These are phyloP conservation scores for Anthoceros angustus DNA, from an alignment of 225 moss, liverwort and hornwort species.

Conservation along the genomic window DNA sequence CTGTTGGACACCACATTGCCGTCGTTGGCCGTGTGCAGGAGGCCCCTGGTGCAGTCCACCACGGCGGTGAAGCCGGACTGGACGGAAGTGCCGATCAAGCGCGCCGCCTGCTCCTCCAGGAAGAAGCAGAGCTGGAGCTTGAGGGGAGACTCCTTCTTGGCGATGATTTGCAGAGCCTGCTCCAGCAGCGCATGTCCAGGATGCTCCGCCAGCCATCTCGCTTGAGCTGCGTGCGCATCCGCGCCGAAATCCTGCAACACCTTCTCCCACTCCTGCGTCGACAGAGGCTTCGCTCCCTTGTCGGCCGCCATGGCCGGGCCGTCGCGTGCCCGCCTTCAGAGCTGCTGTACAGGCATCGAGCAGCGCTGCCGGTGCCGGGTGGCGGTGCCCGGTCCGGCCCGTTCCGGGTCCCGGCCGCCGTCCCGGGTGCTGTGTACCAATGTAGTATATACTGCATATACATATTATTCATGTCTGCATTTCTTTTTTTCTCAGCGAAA, in stretches of 20 bases:
- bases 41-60: constrained; percentile 40
- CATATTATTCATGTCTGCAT: too few relatives aligned
- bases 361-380: too few relatives aligned
- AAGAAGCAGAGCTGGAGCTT: constrained; percentile 53
- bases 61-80: constrained; percentile 43
- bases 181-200: constrained; percentile 79
- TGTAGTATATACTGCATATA: too few relatives aligned
- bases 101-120: constrained; percentile 66
- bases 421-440: too few relatives aligned
- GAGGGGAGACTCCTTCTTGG: constrained; percentile 56
- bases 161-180: constrained; percentile 57
- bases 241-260: constrained; percentile 62
- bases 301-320: too few relatives aligned
- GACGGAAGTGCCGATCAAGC: constrained; percentile 47
- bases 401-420: too few relatives aligned
- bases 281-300: constrained; percentile 65
- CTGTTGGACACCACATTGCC: constrained; percentile 29
- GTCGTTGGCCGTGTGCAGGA: constrained; percentile 46
- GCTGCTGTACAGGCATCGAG: too few relatives aligned
- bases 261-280: constrained; percentile 83
- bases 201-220: constrained; percentile 68
- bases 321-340: too few relatives aligned
- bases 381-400: too few relatives aligned
- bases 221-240: constrained; percentile 42
- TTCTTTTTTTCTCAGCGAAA: too few relatives aligned